Evolutionary conservation across 2,329 filamentous ascomycete genomes (phyloP).

Genomic region (Colletotrichum gigasporum): DNA sequence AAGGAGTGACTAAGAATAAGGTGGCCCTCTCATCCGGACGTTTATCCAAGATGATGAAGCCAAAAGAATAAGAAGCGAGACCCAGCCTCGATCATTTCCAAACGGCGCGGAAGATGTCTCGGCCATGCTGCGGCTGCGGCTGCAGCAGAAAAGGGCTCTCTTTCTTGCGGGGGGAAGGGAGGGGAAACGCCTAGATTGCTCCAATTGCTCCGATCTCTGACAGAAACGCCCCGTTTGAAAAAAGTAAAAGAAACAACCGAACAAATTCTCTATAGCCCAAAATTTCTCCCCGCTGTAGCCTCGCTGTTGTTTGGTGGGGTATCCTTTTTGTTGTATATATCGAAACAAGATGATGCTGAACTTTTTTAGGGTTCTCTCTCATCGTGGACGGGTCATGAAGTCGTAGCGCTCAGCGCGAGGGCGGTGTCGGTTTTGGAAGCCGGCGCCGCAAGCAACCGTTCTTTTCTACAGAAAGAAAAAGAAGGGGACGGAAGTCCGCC

Average conservation of each 20-base stretch:
- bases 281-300: not conserved
- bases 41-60: too few species aligned
- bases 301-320: constrained; percentile 14
- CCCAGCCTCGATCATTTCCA: not conserved
- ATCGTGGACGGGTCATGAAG: constrained; percentile 16
- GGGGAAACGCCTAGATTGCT: constrained; percentile 24
- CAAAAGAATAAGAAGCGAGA: not conserved
- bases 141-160: not conserved
- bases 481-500: not conserved
- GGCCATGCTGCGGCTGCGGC: too few species aligned
- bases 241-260: not conserved
- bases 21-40: too few species aligned
- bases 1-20: not conserved
- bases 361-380: constrained; percentile 1
- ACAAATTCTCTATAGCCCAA: constrained; percentile 6
- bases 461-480: not conserved
- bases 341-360: constrained; percentile 6
- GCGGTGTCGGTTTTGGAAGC: not conserved
- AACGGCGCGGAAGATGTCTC: not conserved
- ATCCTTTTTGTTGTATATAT: constrained; percentile 14
- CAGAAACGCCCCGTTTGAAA: not conserved
- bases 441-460: not conserved
- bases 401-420: constrained; percentile 29
- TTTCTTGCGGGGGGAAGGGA: not conserved
- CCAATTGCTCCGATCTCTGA: constrained; percentile 18